Evolutionary conservation across 106 monocot species (phyloP), one percentile per base, ranked within the genome.

Genomic region (Agapanthus africanus): DNA sequence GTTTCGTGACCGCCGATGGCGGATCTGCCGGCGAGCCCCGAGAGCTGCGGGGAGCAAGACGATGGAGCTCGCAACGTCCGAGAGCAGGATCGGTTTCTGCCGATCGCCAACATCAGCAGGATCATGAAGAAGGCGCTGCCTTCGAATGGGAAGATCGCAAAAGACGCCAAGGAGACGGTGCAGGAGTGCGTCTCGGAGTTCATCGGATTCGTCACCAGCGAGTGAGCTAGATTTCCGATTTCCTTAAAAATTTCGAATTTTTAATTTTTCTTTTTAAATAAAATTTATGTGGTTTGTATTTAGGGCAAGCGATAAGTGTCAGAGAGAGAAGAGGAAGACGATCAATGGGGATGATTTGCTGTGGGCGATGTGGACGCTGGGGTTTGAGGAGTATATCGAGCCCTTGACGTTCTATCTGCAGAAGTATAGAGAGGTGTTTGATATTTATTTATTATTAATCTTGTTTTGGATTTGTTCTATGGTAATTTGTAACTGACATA

Each of bases 131-230:
- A 85, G 72, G 85, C 81, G 19, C 70, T 81, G 68, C 81, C 81
- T 15, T 68, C 81, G 7, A 85, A 85, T 54, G 85, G 81, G 7
- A 85, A 85, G 72, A 85, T 85, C 71, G 85, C 85, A 28, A 85
- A 85, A 66, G 86, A 82, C 62, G 82, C 86, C 22, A 86, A 86
- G 76, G 86, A 86, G 73, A 86, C 86, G 61, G 81, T 86, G 52
- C 86, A 86, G 70, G 86, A 86, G 62, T 86, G 86, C 68, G 86
- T 86, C 21, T 82, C 79, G 0, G 86, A 86, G 76, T 86, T 82
- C 79, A 86, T 86, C 72, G 78, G 81, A 42, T 81, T 85, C 76
- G 72, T 85, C 63, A 85, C 85, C 28, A 75, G 81, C 81, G 81
- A 85, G 85, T 85, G 23, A 64, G 78, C n/a, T n/a, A n/a, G n/a